Evolutionary conservation across 2,329 filamentous ascomycete species (phyloP), one percentile per base, ranked within the genome.

Genomic region (Aspergillus calidoustus): DNA sequence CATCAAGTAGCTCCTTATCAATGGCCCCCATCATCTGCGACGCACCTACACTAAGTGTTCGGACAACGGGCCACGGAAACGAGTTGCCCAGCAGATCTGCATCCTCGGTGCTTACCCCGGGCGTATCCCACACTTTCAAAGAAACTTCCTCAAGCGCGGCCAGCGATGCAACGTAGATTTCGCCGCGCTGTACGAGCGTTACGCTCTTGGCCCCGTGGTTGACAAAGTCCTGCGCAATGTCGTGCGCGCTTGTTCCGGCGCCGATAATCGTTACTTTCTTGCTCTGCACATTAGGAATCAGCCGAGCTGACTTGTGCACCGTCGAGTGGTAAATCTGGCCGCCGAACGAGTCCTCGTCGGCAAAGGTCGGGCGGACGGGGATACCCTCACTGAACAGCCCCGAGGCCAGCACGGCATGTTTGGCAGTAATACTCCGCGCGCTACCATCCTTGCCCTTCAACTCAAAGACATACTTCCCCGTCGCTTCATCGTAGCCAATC

Each of bases 211-310:
- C 50, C 30, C 50, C 50, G 25, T 52, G 50, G 19, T 30, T 41
- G 9, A 17, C 50, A 9, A 52, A 38, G 7, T 52, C 50, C 50
- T 52, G 50, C 4, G 50, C 50, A 8, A 52, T 22, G 3, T 52
- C 50, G 15, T 52, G 50, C 17, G 50, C 50, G 11, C 50, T 52
- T 4, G 50, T 52, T 8, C 17, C 50, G 4, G 50, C 23, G 19
- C 50, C 50, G 50, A 52, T 52, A 9, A 52, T 52, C 13, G 50
- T 52, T 8, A 41, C 30, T 22, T 15, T 52, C 15, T 38, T 52
- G 30, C 9, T 38, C 30, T 38, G 28, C 17, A 30, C n/a, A 5
- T 41, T 30, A 6, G 50, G 50, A 7, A 52, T 17, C 3, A 41
- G 17, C 7, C 17, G n/a, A 1, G 50, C 50, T 5, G 50, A 52